Percentiles rank a stretch among this genome's conserved stretches.
Conservation (phyloP, 805 yeast species). For the Teunomyces cretensis region DNA sequence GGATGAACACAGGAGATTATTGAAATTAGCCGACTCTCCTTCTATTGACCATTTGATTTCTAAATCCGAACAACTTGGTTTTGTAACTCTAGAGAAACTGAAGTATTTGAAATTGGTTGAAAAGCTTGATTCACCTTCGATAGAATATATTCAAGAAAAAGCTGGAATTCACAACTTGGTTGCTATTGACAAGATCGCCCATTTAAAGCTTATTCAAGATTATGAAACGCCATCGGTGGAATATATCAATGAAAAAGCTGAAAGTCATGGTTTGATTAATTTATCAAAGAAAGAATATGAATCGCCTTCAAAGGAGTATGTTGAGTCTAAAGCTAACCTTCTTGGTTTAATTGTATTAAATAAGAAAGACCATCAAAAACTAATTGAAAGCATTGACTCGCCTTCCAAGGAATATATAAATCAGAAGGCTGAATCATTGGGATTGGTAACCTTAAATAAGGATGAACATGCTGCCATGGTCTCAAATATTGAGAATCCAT, state of each 20-base stretch:
- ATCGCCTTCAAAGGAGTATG: constrained; percentile 25
- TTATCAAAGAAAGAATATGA: constrained; percentile 13
- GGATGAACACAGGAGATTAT: constrained; percentile 13
- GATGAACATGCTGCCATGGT: constrained; percentile 5
- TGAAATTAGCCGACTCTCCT: constrained; percentile 6
- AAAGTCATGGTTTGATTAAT: constrained; percentile 14
- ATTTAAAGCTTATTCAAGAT: constrained; percentile 8
- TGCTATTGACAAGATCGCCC: neutral
- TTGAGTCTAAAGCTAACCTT: constrained; percentile 29
- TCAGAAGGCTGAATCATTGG: constrained; percentile 9
- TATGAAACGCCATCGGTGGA: constrained; percentile 25
- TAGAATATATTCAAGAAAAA: constrained; percentile 8
- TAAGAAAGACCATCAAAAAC: constrained; percentile 8
- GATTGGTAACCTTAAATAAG: constrained; percentile 1
- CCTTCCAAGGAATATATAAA: constrained; percentile 16
- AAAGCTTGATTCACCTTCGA: constrained; percentile 9
- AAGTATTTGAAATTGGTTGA: constrained; percentile 3
- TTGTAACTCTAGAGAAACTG: constrained; percentile 11
- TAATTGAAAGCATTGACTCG: constrained; percentile 2
- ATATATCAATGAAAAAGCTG: constrained; percentile 33
- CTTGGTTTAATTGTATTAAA: constrained; percentile 14
- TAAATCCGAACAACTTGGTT: constrained; percentile 15
- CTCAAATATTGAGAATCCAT: constrained; percentile 3
- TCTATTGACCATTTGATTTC: constrained; percentile 12
- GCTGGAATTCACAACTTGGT: constrained; percentile 6